A percentile compares a stretch with the other conserved stretches of the same genome.
These are phyloP conservation scores for Neoconidiobolus thromboides DNA, from an alignment of 371 early-diverging fungal genomes.

Conservation along the genomic window DNA sequence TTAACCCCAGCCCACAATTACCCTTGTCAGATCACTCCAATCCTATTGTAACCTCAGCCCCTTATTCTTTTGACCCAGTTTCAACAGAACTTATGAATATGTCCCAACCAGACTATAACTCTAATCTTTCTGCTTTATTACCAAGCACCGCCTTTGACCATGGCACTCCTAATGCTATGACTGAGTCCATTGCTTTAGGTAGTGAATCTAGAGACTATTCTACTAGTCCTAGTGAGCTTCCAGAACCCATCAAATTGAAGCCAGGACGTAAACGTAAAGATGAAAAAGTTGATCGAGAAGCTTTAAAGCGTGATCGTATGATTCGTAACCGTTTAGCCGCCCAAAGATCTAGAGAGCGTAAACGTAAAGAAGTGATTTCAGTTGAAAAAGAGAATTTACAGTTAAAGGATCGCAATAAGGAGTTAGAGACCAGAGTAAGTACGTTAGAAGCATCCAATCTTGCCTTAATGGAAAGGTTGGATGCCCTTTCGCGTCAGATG, in stretches of 20 bases:
- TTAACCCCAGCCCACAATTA: too few relatives aligned
- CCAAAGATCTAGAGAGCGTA: conserved; percentile 72
- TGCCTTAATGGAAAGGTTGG: conserved; percentile 31
- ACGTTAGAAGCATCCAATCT: conserved; percentile 37
- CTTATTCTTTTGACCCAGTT: too few relatives aligned
- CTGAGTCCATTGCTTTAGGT: too few relatives aligned
- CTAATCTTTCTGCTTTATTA: too few relatives aligned
- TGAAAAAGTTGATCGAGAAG: conserved; percentile 26
- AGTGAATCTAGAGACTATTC: too few relatives aligned
- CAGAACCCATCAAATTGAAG: background rate
- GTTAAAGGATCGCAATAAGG: conserved; percentile 38
- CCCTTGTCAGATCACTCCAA: too few relatives aligned
- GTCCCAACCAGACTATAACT: too few relatives aligned
- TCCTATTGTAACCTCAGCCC: too few relatives aligned
- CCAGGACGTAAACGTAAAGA: conserved; percentile 14
- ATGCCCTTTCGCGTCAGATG: conserved; percentile 29
- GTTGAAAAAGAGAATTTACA: conserved; percentile 45
- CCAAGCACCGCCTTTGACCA: too few relatives aligned
- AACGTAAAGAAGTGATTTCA: conserved; percentile 50
- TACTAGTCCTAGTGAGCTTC: background rate
- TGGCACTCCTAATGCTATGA: too few relatives aligned
- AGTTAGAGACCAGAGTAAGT: conserved; percentile 34
- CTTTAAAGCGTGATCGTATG: conserved; percentile 34
- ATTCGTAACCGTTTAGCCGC: conserved; percentile 79
- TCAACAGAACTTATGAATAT: too few relatives aligned